phyloP scores from a whole-genome alignment of 768 basidiomycete species.

The Mycena latifolia region DNA sequence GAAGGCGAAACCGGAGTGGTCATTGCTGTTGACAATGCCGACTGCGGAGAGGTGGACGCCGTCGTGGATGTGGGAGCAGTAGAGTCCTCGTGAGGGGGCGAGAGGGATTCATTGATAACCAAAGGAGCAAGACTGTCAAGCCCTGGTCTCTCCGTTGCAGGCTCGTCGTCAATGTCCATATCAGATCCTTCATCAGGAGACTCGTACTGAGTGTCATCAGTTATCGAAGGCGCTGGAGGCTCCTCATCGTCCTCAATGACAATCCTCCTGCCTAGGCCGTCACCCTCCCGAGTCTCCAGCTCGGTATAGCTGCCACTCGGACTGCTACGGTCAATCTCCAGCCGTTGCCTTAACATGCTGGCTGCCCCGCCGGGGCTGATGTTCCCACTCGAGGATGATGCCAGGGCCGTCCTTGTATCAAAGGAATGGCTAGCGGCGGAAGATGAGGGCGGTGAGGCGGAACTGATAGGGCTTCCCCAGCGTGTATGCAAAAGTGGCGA shows the following conservation, averaged over 20 bases:
- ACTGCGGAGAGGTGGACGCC: conserved; percentile 21
- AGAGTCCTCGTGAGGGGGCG: conserved; percentile 1
- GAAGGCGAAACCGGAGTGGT: conserved; percentile 36
- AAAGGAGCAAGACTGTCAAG: conserved; percentile 30
- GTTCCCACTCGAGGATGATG: conserved; percentile 33
- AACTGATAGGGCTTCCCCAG: conserved; percentile 52
- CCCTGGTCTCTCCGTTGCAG: background rate
- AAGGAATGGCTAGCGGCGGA: conserved; percentile 33
- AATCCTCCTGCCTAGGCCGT: conserved; percentile 48
- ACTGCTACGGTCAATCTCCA: conserved; percentile 46
- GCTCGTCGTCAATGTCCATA: conserved; percentile 19
- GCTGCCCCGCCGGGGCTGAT: conserved; percentile 49
- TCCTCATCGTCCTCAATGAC: conserved; percentile 62
- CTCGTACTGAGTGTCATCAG: conserved; percentile 28
- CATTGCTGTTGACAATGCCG: conserved; percentile 29
- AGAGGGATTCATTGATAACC: conserved; percentile 21
- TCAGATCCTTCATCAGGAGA: conserved; percentile 43
- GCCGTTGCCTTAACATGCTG: conserved; percentile 49
- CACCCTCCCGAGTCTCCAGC: conserved; percentile 24
- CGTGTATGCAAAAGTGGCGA: conserved; percentile 56
- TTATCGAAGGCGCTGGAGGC: conserved; percentile 30
- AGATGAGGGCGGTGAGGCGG: conserved; percentile 37
- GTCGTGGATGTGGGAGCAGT: conserved; percentile 7
- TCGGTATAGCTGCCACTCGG: conserved; percentile 31
- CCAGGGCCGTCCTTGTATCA: conserved; percentile 29